phyloP scores from a whole-genome alignment of 1,284 basidiomycete species.

The Boletus hoseneyae region DNA sequence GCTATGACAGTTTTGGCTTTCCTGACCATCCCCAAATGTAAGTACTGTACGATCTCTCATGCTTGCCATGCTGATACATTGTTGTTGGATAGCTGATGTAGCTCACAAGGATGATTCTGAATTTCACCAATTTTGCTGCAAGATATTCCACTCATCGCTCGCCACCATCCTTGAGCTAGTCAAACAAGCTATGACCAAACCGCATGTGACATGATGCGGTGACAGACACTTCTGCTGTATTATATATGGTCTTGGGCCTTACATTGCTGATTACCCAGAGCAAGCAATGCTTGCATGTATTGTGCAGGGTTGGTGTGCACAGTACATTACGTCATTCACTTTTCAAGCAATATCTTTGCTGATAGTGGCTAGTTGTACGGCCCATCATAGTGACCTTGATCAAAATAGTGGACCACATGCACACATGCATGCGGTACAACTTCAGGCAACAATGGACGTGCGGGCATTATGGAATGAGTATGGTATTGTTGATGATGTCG shows the following conservation, averaged over 20 bases:
- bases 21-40: neutral
- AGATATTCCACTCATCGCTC: conserved; percentile 1
- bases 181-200: neutral
- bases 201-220: neutral
- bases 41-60: neutral
- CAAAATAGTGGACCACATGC: neutral
- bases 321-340: neutral
- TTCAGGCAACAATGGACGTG: neutral
- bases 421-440: neutral
- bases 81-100: neutral
- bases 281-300: neutral
- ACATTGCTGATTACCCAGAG: neutral
- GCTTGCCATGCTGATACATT: neutral
- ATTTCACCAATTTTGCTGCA: neutral
- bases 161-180: neutral
- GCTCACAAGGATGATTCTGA: neutral
- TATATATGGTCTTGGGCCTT: conserved; percentile 1
- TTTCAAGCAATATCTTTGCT: neutral
- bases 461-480: neutral
- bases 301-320: neutral
- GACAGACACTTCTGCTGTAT: neutral
- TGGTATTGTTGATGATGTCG: neutral
- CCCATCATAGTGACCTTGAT: neutral
- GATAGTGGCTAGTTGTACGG: neutral
- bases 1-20: neutral